A percentile compares a stretch with the other conserved stretches of the same genome.
phyloP scores from a whole-genome alignment of 208 protist species.

The Leishmania major region DNA sequence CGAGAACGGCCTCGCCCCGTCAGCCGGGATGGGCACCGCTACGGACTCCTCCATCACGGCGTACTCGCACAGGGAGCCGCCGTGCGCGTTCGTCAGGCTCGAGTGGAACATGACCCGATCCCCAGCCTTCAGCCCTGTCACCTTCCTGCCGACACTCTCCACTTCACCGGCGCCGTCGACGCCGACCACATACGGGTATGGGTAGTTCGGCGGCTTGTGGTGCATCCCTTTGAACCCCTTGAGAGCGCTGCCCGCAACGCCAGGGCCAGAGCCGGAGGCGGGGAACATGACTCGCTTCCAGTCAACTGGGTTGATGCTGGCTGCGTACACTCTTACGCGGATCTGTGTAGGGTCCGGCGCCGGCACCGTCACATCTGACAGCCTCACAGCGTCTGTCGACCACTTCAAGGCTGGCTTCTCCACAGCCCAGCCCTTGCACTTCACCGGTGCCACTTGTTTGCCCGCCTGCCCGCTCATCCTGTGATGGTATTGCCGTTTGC shows the following conservation, averaged over 20 bases:
- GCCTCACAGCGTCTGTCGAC: constrained; percentile 19
- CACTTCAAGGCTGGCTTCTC: constrained; percentile 18
- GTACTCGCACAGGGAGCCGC: constrained; percentile 75
- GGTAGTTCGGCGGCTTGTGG: constrained; percentile 32
- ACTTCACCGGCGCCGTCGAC: constrained; percentile 58
- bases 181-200: constrained; percentile 61
- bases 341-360: constrained; percentile 43
- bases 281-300: constrained; percentile 43
- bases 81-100: constrained; percentile 25
- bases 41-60: constrained; percentile 52
- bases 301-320: constrained; percentile 52
- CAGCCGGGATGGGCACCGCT: constrained; percentile 42
- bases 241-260: constrained; percentile 16
- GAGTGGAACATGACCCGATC: constrained; percentile 66
- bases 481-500: not conserved
- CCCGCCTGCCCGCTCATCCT: not conserved
- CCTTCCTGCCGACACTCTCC: constrained; percentile 50
- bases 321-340: constrained; percentile 50
- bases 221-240: constrained; percentile 23
- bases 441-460: constrained; percentile 11
- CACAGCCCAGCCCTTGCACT: constrained; percentile 29
- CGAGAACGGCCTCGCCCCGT: constrained; percentile 32
- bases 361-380: constrained; percentile 34
- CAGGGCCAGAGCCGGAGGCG: constrained; percentile 8
- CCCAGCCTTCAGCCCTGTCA: constrained; percentile 31